These are phyloP conservation scores for Mycena filopes DNA, from an alignment of 768 basidiomycete species.

Conservation along the genomic window DNA sequence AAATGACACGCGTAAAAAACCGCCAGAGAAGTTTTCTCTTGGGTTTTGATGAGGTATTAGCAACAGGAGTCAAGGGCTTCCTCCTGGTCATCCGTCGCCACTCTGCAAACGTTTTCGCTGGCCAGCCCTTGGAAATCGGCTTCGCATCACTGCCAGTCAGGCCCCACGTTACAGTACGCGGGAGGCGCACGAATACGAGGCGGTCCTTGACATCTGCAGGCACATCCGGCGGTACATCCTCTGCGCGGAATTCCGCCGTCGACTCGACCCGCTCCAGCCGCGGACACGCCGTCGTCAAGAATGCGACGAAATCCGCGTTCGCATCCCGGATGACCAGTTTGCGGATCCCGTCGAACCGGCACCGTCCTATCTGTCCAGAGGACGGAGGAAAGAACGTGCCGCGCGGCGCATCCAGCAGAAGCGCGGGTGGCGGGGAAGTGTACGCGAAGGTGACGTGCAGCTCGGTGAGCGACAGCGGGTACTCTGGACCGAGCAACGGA, in stretches of 20 bases:
- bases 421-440: background rate
- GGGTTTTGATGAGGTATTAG: too few relatives aligned
- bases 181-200: background rate
- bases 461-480: background rate
- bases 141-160: background rate
- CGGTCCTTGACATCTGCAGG: background rate
- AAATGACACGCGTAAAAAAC: too few relatives aligned
- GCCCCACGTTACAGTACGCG: background rate
- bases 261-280: background rate
- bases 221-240: background rate
- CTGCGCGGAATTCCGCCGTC: background rate
- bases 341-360: background rate
- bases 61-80: too few relatives aligned
- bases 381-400: background rate
- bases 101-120: too few relatives aligned
- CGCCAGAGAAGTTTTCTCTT: too few relatives aligned
- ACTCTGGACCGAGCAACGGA: background rate
- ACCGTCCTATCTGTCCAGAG: background rate
- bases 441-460: constrained; percentile 4
- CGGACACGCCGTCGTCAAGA: background rate
- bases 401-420: background rate
- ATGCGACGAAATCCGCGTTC: background rate
- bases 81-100: too few relatives aligned
- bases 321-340: background rate
- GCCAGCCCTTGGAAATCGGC: too few relatives aligned